These are phyloP conservation scores for Epichloe baconii DNA, from an alignment of 2,329 filamentous ascomycete species.

Conservation along the genomic window DNA sequence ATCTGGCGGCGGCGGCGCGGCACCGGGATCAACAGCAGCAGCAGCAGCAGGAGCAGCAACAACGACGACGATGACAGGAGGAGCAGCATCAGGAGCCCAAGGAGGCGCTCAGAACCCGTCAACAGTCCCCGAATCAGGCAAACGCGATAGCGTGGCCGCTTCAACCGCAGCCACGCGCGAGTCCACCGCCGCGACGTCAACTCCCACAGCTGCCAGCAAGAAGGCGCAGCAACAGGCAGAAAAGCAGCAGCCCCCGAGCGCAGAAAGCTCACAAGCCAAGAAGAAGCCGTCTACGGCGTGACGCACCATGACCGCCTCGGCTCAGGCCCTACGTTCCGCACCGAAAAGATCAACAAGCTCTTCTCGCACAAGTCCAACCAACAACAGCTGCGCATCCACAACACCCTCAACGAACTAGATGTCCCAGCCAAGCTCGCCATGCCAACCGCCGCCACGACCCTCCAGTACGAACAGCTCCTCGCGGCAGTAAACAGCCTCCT, in stretches of 20 bases:
- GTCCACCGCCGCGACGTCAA: constrained; percentile 19
- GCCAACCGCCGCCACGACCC: constrained; percentile 59
- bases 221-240: constrained; percentile 29
- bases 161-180: constrained; percentile 25
- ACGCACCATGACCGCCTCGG: constrained; percentile 73
- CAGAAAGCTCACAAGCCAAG: constrained; percentile 59
- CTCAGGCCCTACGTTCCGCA: constrained; percentile 80
- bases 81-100: constrained; percentile 4
- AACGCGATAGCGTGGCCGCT: constrained; percentile 42
- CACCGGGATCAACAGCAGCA: constrained; percentile 8
- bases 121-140: constrained; percentile 22
- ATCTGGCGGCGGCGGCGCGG: not conserved
- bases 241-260: constrained; percentile 34
- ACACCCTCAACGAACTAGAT: constrained; percentile 58
- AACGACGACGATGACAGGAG: constrained; percentile 13
- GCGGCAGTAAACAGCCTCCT: constrained; percentile 54
- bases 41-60: constrained; percentile 12
- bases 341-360: constrained; percentile 67
- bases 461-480: constrained; percentile 59
- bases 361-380: constrained; percentile 64
- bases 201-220: constrained; percentile 32
- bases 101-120: constrained; percentile 21
- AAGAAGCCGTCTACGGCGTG: constrained; percentile 73
- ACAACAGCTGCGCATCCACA: constrained; percentile 62
- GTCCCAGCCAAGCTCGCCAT: constrained; percentile 58